Percentiles rank a stretch among this genome's conserved stretches.
Conservation (phyloP, 164 flowering plant genomes). For the Chimonanthus salicifolius region DNA sequence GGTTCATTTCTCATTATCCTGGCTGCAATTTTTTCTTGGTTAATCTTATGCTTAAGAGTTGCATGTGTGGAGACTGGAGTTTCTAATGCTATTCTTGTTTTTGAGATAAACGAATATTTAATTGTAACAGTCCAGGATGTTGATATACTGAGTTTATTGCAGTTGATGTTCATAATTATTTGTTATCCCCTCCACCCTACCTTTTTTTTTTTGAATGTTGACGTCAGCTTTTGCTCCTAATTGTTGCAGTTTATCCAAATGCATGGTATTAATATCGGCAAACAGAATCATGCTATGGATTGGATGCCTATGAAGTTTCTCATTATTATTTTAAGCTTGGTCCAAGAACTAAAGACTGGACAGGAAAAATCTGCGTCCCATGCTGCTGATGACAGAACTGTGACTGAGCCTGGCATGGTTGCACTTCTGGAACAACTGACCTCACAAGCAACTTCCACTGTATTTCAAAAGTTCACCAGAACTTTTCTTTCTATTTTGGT, state of each 20-base stretch:
- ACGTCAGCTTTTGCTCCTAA: not conserved
- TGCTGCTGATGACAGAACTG: conserved; percentile 15
- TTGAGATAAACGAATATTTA: too few species aligned
- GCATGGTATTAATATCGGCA: conserved; percentile 34
- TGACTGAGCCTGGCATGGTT: conserved; percentile 16
- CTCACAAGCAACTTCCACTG: conserved; percentile 14
- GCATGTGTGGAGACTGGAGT: too few species aligned
- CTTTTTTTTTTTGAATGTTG: not conserved
- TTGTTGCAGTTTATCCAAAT: conserved; percentile 60
- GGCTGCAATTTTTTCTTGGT: too few species aligned
- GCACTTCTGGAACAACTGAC: conserved; percentile 13
- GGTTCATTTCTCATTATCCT: too few species aligned
- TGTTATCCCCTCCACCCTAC: too few species aligned
- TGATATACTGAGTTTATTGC: too few species aligned
- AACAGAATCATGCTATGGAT: conserved; percentile 17
- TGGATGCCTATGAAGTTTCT: conserved; percentile 58
- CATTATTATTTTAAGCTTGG: conserved; percentile 47
- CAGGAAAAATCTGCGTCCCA: conserved; percentile 26
- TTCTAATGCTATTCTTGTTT: too few species aligned
- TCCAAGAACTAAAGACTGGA: conserved; percentile 57
- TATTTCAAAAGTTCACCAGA: conserved; percentile 32
- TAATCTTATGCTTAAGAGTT: too few species aligned
- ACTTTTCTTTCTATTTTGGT: conserved; percentile 55
- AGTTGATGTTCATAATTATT: too few species aligned
- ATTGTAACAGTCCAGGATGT: too few species aligned